Evolutionary conservation across 306 rosid species (phyloP), one percentile per base, ranked within the genome.

Genomic region (Glycyrrhiza uralensis): DNA sequence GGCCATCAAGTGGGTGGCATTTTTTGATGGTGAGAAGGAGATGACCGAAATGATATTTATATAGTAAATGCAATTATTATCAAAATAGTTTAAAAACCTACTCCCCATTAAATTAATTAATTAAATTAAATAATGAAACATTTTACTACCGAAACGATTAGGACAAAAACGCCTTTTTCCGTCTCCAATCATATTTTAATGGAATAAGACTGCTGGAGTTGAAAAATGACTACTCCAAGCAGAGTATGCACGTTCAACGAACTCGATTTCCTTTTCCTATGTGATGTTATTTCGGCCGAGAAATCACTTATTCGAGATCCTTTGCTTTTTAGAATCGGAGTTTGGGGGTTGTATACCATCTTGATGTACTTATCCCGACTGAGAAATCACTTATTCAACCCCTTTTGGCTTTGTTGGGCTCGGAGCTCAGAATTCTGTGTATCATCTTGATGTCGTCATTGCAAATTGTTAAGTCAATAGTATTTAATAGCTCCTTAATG

Each of bases 121-220:
- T n/a, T n/a, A n/a, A n/a, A 44, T 55, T 44, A 64, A 52, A 44
- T 39, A 39, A 60, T 24, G 32, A 12, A 19, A 28, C 24, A 11
- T 14, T 57, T 23, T 62, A 36, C 17, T 51, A 33, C n/a, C 19
- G 2, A 63, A 61, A 51, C 39, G 23, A 61, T 62, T 78, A 20
- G 45, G 82, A 78, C 82, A 78, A 78, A 71, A 54, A 64, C 54
- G 7, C 46, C 74, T 72, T 78, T 71, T 72, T 55, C 14, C 9
- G 52, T 15, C 61, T 30, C 24, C 36, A 59, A 76, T 76, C 28
- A 45, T 18, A 51, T 42, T 55, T 33, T 39, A 20, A 62, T 39
- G 32, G 29, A 39, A 39, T 62, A n/a, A 41, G 52, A 23, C 20
- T 32, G 35, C 15, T 20, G 30, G 32, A 36, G 26, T 36, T 61